Evolutionary conservation across 176 grass and related monocot species (phyloP), one percentile per base, ranked within the genome.

Genomic region (Triticum urartu): DNA sequence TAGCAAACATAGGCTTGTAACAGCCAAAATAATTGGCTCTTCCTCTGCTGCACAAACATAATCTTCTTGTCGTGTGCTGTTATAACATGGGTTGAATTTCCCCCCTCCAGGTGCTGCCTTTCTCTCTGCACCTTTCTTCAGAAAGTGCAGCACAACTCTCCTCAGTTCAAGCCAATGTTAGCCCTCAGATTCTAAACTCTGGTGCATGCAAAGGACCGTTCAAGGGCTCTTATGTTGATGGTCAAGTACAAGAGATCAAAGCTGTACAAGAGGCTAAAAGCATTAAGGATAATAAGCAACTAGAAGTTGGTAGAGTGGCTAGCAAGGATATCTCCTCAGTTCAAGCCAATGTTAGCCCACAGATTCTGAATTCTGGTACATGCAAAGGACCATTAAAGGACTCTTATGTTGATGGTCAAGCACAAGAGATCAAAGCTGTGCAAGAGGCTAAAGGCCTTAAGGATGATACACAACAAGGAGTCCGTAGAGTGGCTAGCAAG

Each of bases 111-210:
- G 84, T 42, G n/a, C 79, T 84, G 32, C 81, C 67, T 86, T 92
- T 95, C 82, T 90, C 84, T 28, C 82, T 98, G 74, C 78, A 87
- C 84, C 90, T 98, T 76, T 95, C 95, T 90, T 91, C 91, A 75
- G 68, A 85, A 79, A 83, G 83, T 64, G n/a, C 71, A 36, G 42
- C 88, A 82, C 75, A 78, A 17, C 48, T 70, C 35, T 81, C 82
- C 72, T 43, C 71, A 60, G 78, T 79, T 81, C 85, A 86, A 90
- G 43, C 62, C 11, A 88, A 88, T 52, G 32, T 36, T 66, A 68
- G 82, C 52, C 64, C 59, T 85, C 84, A 70, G 60, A 84, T 36
- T 61, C 81, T 63, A 59, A 88, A 93, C 25, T 64, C 81, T 72
- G 86, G 21, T 78, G 70, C 45, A 68, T 88, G 25, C 18, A 86